These are phyloP conservation scores for Rehmannia glutinosa DNA, from an alignment of 257 asterid genomes.

Conservation along the genomic window DNA sequence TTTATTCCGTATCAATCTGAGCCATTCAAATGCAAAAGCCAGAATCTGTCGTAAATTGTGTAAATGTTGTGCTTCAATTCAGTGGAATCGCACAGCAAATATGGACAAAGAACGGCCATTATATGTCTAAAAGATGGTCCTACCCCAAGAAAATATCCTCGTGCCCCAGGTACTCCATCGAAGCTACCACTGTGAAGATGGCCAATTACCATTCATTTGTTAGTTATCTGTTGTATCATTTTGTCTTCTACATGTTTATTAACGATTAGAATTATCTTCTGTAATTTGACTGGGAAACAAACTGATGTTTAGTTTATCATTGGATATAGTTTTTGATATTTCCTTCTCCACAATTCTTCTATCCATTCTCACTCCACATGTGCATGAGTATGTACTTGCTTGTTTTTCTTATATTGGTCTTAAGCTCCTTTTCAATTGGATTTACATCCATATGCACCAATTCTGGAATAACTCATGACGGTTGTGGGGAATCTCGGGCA, in stretches of 20 bases:
- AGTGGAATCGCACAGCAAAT: slow-evolving; percentile 88
- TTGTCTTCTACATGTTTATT: background rate
- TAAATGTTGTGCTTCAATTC: slow-evolving; percentile 25
- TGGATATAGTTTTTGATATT: slow-evolving; percentile 1
- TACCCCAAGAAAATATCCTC: slow-evolving; percentile 90
- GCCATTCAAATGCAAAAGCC: background rate
- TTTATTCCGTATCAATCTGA: background rate
- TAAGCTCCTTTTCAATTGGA: too few relatives aligned
- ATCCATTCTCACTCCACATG: background rate
- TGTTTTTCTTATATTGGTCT: too few relatives aligned
- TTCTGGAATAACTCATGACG: too few relatives aligned
- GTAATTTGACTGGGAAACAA: slow-evolving; percentile 4
- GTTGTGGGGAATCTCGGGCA: too few relatives aligned
- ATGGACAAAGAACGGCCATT: slow-evolving; percentile 86
- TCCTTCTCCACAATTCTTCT: background rate
- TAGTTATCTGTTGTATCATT: background rate
- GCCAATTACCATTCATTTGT: slow-evolving; percentile 1
- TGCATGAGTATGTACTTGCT: too few relatives aligned
- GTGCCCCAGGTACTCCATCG: slow-evolving; percentile 78
- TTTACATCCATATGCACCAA: too few relatives aligned
- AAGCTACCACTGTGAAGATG: slow-evolving; percentile 62
- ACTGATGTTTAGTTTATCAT: background rate
- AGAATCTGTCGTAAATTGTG: background rate
- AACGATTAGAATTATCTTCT: slow-evolving; percentile 3
- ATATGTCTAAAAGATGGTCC: slow-evolving; percentile 62